Conservation (phyloP, 768 basidiomycete species). For the Nidularia sp. region DNA sequence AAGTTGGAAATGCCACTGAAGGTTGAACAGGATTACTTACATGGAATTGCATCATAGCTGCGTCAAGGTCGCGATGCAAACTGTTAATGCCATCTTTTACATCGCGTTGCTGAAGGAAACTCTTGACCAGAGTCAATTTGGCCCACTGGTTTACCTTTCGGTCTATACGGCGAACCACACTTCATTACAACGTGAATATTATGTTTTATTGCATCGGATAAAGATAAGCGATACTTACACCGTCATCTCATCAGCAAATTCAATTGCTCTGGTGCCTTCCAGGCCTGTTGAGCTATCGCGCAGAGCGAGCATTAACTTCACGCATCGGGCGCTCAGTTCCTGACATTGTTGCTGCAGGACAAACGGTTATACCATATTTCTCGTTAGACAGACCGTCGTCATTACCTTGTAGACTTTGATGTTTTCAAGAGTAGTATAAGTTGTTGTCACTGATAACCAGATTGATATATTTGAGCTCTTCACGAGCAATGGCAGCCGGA, state of each 20-base stretch:
- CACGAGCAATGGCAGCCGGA: not conserved
- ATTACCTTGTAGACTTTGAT: slow-evolving; percentile 35
- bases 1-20: not conserved
- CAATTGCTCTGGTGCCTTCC: slow-evolving; percentile 21
- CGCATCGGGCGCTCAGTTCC: slow-evolving; percentile 26
- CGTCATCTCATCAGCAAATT: slow-evolving; percentile 30
- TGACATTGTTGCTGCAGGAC: slow-evolving; percentile 36
- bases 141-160: slow-evolving; percentile 31
- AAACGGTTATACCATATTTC: no score
- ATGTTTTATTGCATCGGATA: no score
- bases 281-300: slow-evolving; percentile 25
- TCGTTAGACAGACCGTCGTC: no score
- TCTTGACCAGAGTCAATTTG: slow-evolving; percentile 25
- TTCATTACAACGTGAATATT: no score
- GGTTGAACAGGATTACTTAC: slow-evolving; percentile 13
- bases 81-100: slow-evolving; percentile 36
- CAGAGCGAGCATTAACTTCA: slow-evolving; percentile 23
- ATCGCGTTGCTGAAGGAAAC: slow-evolving; percentile 31
- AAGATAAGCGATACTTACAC: slow-evolving; percentile 14
- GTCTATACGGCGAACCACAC: slow-evolving; percentile 23
- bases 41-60: slow-evolving; percentile 27
- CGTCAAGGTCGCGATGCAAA: slow-evolving; percentile 32
- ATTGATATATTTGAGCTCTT: not conserved
- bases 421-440: slow-evolving; percentile 24
- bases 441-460: slow-evolving; percentile 18